These are phyloP conservation scores for Colletotrichum incanum DNA, from an alignment of 2,329 filamentous ascomycete genomes.

Conservation along the genomic window DNA sequence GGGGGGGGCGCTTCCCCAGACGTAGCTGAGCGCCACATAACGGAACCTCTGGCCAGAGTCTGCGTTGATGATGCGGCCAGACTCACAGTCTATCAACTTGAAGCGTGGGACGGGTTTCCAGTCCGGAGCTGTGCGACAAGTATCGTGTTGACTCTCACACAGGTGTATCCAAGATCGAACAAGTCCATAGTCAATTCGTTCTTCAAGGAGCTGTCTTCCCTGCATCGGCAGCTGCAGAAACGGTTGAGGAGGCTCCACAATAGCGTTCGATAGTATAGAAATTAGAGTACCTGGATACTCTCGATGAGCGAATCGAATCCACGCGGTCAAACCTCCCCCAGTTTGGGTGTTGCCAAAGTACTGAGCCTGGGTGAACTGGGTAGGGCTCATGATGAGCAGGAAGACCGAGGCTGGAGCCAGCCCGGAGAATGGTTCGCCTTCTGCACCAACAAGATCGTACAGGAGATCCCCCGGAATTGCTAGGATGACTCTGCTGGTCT, in stretches of 20 bases:
- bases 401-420: background rate
- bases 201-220: background rate
- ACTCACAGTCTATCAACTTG: constrained; percentile 26
- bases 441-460: background rate
- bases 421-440: background rate
- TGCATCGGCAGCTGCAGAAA: background rate
- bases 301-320: constrained; percentile 4
- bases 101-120: background rate
- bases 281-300: background rate
- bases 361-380: background rate
- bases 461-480: constrained; percentile 13
- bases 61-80: constrained; percentile 17
- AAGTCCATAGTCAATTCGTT: constrained; percentile 1
- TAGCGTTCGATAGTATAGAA: background rate
- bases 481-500: constrained; percentile 7
- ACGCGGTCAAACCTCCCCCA: background rate
- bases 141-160: background rate
- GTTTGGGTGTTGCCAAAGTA: constrained; percentile 2
- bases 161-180: constrained; percentile 16
- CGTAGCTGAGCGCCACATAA: constrained; percentile 55
- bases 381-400: constrained; percentile 10
- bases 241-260: background rate
- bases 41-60: background rate
- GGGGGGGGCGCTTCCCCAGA: constrained; percentile 47
- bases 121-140: background rate